Percentiles rank a stretch among this genome's conserved stretches.
These are phyloP conservation scores for Podochytrium sp. DNA, from an alignment of 192 early-diverging fungal genomes.

Conservation along the genomic window DNA sequence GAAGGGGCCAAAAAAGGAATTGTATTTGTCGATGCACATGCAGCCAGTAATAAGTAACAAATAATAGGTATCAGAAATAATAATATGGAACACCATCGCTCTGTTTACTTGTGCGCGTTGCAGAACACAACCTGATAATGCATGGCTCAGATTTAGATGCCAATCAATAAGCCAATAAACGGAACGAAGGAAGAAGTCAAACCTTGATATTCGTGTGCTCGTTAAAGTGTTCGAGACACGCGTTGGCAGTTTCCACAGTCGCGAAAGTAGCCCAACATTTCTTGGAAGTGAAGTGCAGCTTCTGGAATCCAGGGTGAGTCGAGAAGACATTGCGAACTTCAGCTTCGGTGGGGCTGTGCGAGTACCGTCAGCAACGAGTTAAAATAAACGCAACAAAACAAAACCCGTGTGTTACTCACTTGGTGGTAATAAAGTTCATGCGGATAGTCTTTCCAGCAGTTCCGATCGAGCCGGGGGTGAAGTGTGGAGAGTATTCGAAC, in stretches of 20 bases:
- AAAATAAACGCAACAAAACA: not conserved
- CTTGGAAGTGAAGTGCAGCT: constrained; percentile 14
- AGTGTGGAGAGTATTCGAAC: constrained; percentile 25
- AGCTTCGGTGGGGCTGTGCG: not conserved
- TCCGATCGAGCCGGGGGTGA: constrained; percentile 15
- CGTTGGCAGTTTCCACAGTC: not conserved
- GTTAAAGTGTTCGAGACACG: constrained; percentile 11
- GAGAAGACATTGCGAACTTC: constrained; percentile 6
- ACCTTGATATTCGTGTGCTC: constrained; percentile 26
- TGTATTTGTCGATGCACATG: too few relatives aligned
- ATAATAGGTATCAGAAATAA: too few relatives aligned
- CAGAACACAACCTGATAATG: constrained; percentile 5
- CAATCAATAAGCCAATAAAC: too few relatives aligned
- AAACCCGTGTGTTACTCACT: not conserved
- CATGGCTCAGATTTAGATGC: too few relatives aligned
- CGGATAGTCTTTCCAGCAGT: constrained; percentile 8
- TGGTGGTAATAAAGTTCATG: constrained; percentile 27
- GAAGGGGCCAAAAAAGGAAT: too few relatives aligned
- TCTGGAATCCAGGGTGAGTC: constrained; percentile 6
- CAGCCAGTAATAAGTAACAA: too few relatives aligned
- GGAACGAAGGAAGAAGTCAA: too few relatives aligned
- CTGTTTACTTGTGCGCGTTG: not conserved
- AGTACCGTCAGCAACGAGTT: not conserved
- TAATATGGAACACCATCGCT: too few relatives aligned
- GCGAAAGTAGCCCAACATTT: constrained; percentile 26